Evolutionary conservation across 2,329 filamentous ascomycete genomes (phyloP).

Genomic region (Trichoderma simmonsii): DNA sequence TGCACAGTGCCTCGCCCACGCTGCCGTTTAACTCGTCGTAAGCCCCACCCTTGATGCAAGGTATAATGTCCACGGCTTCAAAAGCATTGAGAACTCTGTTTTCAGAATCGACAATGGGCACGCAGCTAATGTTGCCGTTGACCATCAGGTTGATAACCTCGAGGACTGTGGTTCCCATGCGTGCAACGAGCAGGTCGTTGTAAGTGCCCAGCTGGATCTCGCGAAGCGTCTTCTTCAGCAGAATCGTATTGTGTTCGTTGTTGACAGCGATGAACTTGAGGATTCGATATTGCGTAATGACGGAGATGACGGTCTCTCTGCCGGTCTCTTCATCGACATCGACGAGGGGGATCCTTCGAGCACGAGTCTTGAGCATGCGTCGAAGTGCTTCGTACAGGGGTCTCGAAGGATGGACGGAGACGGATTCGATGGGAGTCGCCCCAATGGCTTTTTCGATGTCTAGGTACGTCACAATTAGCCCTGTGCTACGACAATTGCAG

Average conservation of each 20-base stretch:
- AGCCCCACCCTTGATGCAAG: constrained; percentile 86
- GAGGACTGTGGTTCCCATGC: constrained; percentile 87
- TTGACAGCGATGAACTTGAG: constrained; percentile 99
- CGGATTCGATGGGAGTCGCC: constrained; percentile 85
- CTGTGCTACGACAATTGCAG: background rate
- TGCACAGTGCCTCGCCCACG: constrained; percentile 85
- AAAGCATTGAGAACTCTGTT: constrained; percentile 87
- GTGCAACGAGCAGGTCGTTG: constrained; percentile 72
- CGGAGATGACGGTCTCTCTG: constrained; percentile 88
- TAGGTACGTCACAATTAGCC: constrained; percentile 38
- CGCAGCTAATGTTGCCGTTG: constrained; percentile 86
- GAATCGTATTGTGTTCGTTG: constrained; percentile 75
- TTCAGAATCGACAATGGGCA: constrained; percentile 83
- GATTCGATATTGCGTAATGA: constrained; percentile 97
- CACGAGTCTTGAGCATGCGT: constrained; percentile 89
- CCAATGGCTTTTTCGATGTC: constrained; percentile 95
- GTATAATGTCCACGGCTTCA: constrained; percentile 95
- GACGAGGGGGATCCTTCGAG: constrained; percentile 88
- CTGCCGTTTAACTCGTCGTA: constrained; percentile 87
- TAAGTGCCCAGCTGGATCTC: constrained; percentile 88
- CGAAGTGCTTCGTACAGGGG: constrained; percentile 94
- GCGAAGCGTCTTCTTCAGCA: constrained; percentile 80
- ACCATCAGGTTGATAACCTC: constrained; percentile 94
- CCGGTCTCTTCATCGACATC: constrained; percentile 93
- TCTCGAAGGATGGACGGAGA: constrained; percentile 88